Evolutionary conservation across 2,329 filamentous ascomycete genomes (phyloP).

Genomic region (Penicillium sp.): DNA sequence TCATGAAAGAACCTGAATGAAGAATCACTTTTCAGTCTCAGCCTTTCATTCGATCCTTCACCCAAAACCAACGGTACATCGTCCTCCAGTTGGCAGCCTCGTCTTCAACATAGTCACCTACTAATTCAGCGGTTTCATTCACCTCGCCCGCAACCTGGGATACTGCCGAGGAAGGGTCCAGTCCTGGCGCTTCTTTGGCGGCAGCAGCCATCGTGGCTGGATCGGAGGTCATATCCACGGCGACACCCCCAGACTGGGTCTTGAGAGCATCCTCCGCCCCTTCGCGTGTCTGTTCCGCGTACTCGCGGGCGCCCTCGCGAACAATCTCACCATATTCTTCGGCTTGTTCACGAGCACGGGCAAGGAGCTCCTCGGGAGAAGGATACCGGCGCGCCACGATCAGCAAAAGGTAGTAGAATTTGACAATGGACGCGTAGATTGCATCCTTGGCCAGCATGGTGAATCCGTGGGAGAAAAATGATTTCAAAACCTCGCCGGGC

Average conservation of each 20-base stretch:
- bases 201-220: slow-evolving; percentile 10
- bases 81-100: slow-evolving; percentile 36
- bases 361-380: slow-evolving; percentile 37
- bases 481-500: slow-evolving; percentile 68
- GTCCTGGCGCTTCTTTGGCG: slow-evolving; percentile 5
- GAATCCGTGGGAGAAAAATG: slow-evolving; percentile 77
- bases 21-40: not conserved
- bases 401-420: slow-evolving; percentile 63
- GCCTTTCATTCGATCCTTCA: slow-evolving; percentile 19
- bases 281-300: slow-evolving; percentile 27
- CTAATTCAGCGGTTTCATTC: slow-evolving; percentile 42
- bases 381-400: slow-evolving; percentile 42
- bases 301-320: slow-evolving; percentile 34
- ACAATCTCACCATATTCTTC: slow-evolving; percentile 39
- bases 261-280: slow-evolving; percentile 21
- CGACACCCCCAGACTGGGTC: slow-evolving; percentile 16
- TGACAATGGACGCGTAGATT: slow-evolving; percentile 66
- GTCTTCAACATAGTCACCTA: slow-evolving; percentile 43
- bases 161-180: slow-evolving; percentile 18
- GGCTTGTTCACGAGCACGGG: slow-evolving; percentile 34
- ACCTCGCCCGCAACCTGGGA: slow-evolving; percentile 18
- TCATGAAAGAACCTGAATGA: too few species aligned
- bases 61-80: slow-evolving; percentile 40
- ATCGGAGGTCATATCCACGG: slow-evolving; percentile 30
- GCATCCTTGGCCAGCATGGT: slow-evolving; percentile 82